Base-by-base conservation (phyloP, 1,284 basidiomycete genomes). In the Cryptococcus amylolentus region DNA sequence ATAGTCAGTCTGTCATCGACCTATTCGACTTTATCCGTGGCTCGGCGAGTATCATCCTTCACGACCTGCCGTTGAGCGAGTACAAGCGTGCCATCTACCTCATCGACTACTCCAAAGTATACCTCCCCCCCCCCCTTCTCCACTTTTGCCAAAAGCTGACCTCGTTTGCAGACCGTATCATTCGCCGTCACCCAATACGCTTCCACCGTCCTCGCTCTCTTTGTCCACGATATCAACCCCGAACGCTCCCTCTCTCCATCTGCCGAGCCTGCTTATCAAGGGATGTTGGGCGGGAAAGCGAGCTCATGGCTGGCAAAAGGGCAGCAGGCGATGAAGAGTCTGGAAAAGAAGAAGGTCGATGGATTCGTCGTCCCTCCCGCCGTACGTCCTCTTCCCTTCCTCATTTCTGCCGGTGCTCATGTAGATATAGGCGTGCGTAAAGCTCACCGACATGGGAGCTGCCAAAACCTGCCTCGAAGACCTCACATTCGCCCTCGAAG, bases 271-370 rank as follows among this genome's bases (percentile, higher is more conserved):
- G 31, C 31, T 35, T 63, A 67, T 4, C 60, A 65, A 43, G 56
- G 63, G 49, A 62, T 58, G 28, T 47, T 72, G 5, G 66, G 66
- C 16, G 69, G 73, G 35, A 78, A 77, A 56, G 74, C 75, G 0
- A 60, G 70, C 1, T 65, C 67, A 8, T 78, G 77, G 77, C 56
- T 78, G 23, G 73, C 73, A 4, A 78, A 78, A 54, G 70, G 75
- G 41, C 72, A 72, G 52, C 73, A 75, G 42, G 73, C 73, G 9
- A 67, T 75, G 41, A 71, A 73, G 48, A 67, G 60, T 45, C 55
- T 76, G 8, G 74, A 77, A 54, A 67, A 63, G 58, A 72, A 69
- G 58, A 69, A 68, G 46, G 56, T 67, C 16, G 72, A 74, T 39
- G 70, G 68, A 2, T 71, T 74, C 49, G 41, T 63, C 39, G 63